Percentiles rank a stretch among this genome's conserved stretches.
Conservation (phyloP, 805 yeast genomes). For the Priceomyces castillae region DNA sequence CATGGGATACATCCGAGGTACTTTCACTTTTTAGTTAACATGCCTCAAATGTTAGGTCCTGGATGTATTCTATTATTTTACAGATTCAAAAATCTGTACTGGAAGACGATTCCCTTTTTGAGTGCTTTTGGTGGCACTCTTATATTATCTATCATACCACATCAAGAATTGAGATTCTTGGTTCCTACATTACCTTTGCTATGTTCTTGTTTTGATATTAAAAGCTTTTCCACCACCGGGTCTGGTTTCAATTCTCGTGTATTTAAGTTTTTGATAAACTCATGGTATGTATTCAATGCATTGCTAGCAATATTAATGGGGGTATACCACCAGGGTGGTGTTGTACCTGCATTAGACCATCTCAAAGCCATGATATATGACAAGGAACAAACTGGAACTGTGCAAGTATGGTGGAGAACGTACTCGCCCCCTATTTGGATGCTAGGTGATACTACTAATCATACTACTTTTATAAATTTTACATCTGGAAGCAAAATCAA, state of each 20-base stretch:
- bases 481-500: neutral
- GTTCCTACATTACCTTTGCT: constrained; percentile 74
- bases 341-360: constrained; percentile 60
- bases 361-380: constrained; percentile 19
- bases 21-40: constrained; percentile 69
- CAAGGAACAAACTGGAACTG: constrained; percentile 15
- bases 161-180: constrained; percentile 90
- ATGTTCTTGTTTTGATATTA: constrained; percentile 54
- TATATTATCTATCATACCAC: constrained; percentile 71
- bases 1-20: constrained; percentile 86
- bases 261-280: constrained; percentile 23
- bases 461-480: neutral
- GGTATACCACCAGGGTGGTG: constrained; percentile 84
- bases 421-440: constrained; percentile 94
- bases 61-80: constrained; percentile 45
- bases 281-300: constrained; percentile 67
- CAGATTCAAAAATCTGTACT: constrained; percentile 31
- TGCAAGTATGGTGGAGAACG: constrained; percentile 87
- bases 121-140: constrained; percentile 61
- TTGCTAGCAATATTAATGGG: constrained; percentile 69
- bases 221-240: constrained; percentile 7
- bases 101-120: constrained; percentile 54
- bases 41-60: constrained; percentile 86
- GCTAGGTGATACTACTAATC: constrained; percentile 31
- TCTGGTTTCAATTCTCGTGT: neutral